Evolutionary conservation across 1,284 basidiomycete genomes (phyloP).

Genomic region (Sporisorium exsertum): DNA sequence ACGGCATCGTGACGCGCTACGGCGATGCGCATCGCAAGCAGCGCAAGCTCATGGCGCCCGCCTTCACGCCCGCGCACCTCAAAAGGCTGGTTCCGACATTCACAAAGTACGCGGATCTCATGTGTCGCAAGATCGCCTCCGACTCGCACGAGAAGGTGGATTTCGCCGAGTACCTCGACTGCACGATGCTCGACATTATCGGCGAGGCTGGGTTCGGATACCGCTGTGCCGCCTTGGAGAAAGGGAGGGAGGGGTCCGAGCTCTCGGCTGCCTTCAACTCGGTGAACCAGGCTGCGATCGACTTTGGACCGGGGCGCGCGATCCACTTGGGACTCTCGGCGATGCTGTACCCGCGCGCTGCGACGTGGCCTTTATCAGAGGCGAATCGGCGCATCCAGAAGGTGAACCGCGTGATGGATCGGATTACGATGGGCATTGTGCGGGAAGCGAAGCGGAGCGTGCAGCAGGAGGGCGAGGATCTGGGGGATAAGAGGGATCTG

Average conservation of each 20-base stretch:
- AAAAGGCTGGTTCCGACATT: constrained; percentile 48
- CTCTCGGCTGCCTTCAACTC: constrained; percentile 36
- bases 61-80: constrained; percentile 53
- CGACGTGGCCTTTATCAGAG: constrained; percentile 35
- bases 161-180: constrained; percentile 53
- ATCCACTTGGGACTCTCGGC: constrained; percentile 40
- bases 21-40: constrained; percentile 49
- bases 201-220: constrained; percentile 65
- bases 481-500: constrained; percentile 41
- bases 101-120: constrained; percentile 41
- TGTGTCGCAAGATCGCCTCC: constrained; percentile 45
- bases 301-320: constrained; percentile 36
- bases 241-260: constrained; percentile 42
- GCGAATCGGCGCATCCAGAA: constrained; percentile 38
- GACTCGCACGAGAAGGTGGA: constrained; percentile 22
- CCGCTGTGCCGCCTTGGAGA: constrained; percentile 54
- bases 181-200: constrained; percentile 64
- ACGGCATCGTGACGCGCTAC: constrained; percentile 41
- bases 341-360: constrained; percentile 28
- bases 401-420: constrained; percentile 41
- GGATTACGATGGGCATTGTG: constrained; percentile 38
- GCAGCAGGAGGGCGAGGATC: constrained; percentile 24
- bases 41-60: constrained; percentile 55
- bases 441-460: constrained; percentile 19
- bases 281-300: constrained; percentile 46